Conservation (phyloP, 202 grass and related monocot species). For the Schoenoplectus tabernaemontani region DNA sequence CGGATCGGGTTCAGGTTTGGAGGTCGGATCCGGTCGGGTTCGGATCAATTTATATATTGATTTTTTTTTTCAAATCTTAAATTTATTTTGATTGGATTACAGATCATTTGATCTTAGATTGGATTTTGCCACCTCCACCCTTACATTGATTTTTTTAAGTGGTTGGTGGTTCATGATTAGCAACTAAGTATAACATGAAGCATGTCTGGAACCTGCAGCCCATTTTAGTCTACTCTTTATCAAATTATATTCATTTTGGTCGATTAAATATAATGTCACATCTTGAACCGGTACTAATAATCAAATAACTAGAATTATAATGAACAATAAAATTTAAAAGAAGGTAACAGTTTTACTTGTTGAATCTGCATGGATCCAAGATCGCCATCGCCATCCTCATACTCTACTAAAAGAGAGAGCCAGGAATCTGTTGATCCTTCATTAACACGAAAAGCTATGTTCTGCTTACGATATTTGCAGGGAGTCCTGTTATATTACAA, state of each 20-base stretch:
- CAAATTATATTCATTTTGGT: not conserved
- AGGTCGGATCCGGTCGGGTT: too few relatives aligned
- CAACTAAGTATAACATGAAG: not conserved
- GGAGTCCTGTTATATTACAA: slow-evolving; percentile 41
- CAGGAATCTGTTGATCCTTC: slow-evolving; percentile 90
- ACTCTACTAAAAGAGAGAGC: slow-evolving; percentile 89
- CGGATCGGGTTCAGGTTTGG: too few relatives aligned
- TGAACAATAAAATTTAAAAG: not conserved
- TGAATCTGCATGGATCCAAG: slow-evolving; percentile 94
- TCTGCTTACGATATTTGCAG: slow-evolving; percentile 81
- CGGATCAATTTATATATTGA: too few relatives aligned
- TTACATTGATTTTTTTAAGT: not conserved
- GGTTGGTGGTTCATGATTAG: not conserved
- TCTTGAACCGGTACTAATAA: not conserved
- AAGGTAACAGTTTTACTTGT: slow-evolving; percentile 42
- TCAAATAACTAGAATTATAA: slow-evolving; percentile 1
- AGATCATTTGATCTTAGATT: too few relatives aligned
- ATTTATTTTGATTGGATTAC: too few relatives aligned
- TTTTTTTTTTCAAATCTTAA: too few relatives aligned
- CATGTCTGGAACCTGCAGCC: not conserved
- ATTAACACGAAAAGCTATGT: slow-evolving; percentile 82
- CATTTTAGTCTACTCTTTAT: not conserved
- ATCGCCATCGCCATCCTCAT: slow-evolving; percentile 85
- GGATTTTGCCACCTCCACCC: not conserved
- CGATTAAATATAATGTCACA: not conserved